Conservation (phyloP, 2,329 filamentous ascomycete species). For the Fusarium heterosporum region DNA sequence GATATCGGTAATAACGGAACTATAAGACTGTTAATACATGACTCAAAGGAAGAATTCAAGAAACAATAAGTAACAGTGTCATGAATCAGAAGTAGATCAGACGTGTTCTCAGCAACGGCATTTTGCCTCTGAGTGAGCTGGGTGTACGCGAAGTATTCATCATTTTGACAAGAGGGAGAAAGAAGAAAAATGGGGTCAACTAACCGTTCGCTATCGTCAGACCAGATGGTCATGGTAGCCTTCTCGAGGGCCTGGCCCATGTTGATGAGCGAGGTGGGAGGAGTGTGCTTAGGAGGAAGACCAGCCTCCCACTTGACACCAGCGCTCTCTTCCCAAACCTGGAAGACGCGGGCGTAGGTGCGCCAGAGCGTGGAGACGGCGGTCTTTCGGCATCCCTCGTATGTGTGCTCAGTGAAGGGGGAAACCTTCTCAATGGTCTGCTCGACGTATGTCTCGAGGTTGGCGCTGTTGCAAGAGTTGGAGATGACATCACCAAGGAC, state of each 20-base stretch:
- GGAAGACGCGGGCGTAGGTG: constrained; percentile 90
- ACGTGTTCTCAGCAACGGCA: constrained; percentile 90
- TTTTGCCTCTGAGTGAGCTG: constrained; percentile 99
- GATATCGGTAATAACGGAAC: constrained; percentile 90
- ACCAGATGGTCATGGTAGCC: constrained; percentile 86
- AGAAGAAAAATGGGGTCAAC: constrained; percentile 57
- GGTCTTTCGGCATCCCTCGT: constrained; percentile 93
- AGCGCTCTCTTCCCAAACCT: constrained; percentile 79
- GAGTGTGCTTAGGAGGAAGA: constrained; percentile 82
- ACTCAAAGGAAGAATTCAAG: constrained; percentile 33
- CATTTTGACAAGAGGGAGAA: constrained; percentile 62
- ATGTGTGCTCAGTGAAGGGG: constrained; percentile 86
- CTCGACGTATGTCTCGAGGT: constrained; percentile 83
- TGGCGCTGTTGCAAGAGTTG: constrained; percentile 81
- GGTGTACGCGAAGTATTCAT: constrained; percentile 94
- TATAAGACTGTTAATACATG: constrained; percentile 62
- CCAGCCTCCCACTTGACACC: constrained; percentile 90
- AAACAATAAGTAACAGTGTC: constrained; percentile 44
- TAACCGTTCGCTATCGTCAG: constrained; percentile 92
- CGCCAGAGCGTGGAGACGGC: constrained; percentile 93
- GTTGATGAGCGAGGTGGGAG: constrained; percentile 82
- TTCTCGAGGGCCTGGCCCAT: constrained; percentile 88
- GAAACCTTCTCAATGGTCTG: constrained; percentile 85
- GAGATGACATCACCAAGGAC: constrained; percentile 93
- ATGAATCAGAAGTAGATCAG: constrained; percentile 56